Base-by-base conservation (phyloP, 1,139 yeast genomes). In the Saccharomyces hybrid region DNA sequence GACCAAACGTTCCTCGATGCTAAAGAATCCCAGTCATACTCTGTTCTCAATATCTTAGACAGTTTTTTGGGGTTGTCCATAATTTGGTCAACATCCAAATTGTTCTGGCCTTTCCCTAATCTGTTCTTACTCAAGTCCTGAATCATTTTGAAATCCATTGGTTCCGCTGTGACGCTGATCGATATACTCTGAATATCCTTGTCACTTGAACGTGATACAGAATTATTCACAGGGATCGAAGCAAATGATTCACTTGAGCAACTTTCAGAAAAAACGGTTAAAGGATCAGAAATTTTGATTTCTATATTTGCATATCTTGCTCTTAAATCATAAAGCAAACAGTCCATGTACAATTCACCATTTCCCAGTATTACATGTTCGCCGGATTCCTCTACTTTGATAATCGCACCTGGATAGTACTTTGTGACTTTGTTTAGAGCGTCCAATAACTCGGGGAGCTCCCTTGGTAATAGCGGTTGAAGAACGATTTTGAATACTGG, bases 291-390 rank as follows among this genome's bases (percentile, higher is more conserved):
- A 1, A 90, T 86, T 65, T 84, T 87, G 54, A 93, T 81, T 52
- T 86, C 88, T 52, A 90, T 76, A 50, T 81, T 81, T 0, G 87
- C 79, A 79, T 58, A 83, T 68, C 56, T 60, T 19, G 74, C 69
- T 58, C 98, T 75, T 50, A 93, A 71, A 65, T 89, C 97, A 69
- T 85, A 88, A 53, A 95, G 69, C 29, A 87, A 74, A 62, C 95
- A 88, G 69, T 95, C 99, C 72, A 95, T 71, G 65, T 88, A 89
- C 16, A 93, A 66, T 66, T 95, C 99, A 3, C 99, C 99, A 2
- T 90, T 82, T 0, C 95, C 96, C 29, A 84, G 66, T 1, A 95
- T 68, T 0, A 84, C 83, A 67, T 86, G 89, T 64, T 91, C 98
- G 1, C 98, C 97, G 55, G 91, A 86, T 61, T 88, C 96, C 67